Evolutionary conservation across 2,329 filamentous ascomycete genomes (phyloP).

Genomic region (Ilyonectria robusta): DNA sequence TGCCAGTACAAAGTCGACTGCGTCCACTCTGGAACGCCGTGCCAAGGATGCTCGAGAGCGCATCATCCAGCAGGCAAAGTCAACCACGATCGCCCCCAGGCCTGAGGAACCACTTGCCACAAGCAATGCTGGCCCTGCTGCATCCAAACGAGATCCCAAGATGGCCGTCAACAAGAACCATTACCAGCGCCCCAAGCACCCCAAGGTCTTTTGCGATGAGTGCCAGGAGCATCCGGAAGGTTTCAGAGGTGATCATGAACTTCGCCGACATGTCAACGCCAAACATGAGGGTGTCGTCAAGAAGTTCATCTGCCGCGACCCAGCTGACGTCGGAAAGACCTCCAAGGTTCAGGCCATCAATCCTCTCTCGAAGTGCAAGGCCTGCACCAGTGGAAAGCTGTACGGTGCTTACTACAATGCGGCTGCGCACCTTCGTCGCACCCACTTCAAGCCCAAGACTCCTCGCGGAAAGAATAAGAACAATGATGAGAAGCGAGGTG

Average conservation of each 20-base stretch:
- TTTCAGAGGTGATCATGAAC: constrained; percentile 87
- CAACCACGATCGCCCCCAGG: constrained; percentile 62
- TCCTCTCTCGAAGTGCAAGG: constrained; percentile 86
- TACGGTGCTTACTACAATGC: constrained; percentile 97
- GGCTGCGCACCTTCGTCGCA: constrained; percentile 88
- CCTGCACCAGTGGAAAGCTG: constrained; percentile 81
- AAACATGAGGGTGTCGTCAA: constrained; percentile 73
- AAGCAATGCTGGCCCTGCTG: constrained; percentile 9
- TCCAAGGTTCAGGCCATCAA: constrained; percentile 66
- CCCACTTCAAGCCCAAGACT: constrained; percentile 83
- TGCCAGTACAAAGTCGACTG: constrained; percentile 60
- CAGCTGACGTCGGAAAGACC: constrained; percentile 59
- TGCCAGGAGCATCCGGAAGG: neutral
- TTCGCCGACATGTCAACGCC: constrained; percentile 75
- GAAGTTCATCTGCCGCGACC: constrained; percentile 73
- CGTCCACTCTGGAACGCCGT: constrained; percentile 60
- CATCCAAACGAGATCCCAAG: constrained; percentile 59
- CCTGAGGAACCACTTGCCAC: constrained; percentile 46
- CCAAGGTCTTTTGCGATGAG: constrained; percentile 59
- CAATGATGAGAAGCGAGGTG: constrained; percentile 62
- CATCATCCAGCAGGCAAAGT: constrained; percentile 60
- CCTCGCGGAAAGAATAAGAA: constrained; percentile 61
- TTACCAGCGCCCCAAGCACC: constrained; percentile 75
- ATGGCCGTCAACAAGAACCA: constrained; percentile 58
- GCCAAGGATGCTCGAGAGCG: constrained; percentile 63